Evolutionary conservation across 1,139 yeast genomes (phyloP), one percentile per base, ranked within the genome.

Genomic region (Spencermartinsiella ligniputridi): DNA sequence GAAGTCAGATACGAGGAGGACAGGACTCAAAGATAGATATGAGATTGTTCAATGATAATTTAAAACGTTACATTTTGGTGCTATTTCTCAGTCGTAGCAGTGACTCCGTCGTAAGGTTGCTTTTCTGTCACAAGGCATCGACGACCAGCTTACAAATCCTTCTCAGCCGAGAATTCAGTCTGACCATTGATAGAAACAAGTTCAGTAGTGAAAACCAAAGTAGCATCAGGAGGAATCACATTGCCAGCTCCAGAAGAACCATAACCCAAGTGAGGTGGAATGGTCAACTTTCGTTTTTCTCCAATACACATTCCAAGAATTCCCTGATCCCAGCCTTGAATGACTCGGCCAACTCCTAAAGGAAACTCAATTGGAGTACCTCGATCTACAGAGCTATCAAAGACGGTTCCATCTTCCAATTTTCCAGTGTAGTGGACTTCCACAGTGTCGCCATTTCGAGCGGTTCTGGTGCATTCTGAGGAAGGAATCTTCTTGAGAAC

Each of bases 321-420:
- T 36, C 96, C 96, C 64, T 83, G 79, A 52, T 88, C 96, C 96
- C 96, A 88, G 50, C 96, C 96, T 54, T 73, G 64, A 59, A 88
- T 87, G 39, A 88, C 96, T 59, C 77, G 82, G 16, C 92, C 90
- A 29, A 69, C 67, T 39, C 96, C 96, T 46, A 88, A 68, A 29
- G 68, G 70, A 65, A 88, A 87, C 39, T 74, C 67, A 53, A 88
- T 70, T 44, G 96, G 96, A 29, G 67, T 61, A 25, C 78, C 79
- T 60, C 95, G 75, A 37, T 68, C 64, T 49, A 72, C 70, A 4
- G 94, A 84, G n/a, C 86, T 76, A 64, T 87, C 96, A 57, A 87
- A 87, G 20, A 75, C 78, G 22, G 78, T 71, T 5, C 89, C 92
- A 60, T 80, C 82, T 47, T 70, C 78, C 48, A 87, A 72, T 40